Evolutionary conservation across 78 protist genomes (phyloP).

Genomic region (Polysphondylium violaceum): DNA sequence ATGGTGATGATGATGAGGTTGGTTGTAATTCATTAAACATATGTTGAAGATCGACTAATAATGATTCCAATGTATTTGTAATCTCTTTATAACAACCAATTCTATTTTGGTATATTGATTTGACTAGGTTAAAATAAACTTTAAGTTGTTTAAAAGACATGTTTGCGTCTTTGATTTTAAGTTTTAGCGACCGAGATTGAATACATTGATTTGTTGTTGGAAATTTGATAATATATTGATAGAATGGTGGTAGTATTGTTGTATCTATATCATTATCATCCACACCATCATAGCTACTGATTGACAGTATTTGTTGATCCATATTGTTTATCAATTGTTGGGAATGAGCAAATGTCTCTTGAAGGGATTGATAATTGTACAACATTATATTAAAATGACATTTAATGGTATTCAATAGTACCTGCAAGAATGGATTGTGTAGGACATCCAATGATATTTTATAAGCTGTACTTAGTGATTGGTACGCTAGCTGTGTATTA

Average conservation of each 20-base stretch:
- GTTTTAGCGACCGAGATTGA: background rate
- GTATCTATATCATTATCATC: no score
- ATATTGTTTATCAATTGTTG: background rate
- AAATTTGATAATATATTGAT: slow-evolving; percentile 16
- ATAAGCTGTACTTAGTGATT: slow-evolving; percentile 20
- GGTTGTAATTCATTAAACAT: slow-evolving; percentile 13
- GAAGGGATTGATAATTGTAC: slow-evolving; percentile 27
- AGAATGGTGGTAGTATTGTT: slow-evolving; percentile 36
- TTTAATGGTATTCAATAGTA: slow-evolving; percentile 12
- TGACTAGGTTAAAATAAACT: slow-evolving; percentile 36
- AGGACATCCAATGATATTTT: background rate
- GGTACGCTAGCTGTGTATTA: slow-evolving; percentile 1
- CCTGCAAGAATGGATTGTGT: background rate
- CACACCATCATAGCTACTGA: no score
- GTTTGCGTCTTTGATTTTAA: slow-evolving; percentile 4
- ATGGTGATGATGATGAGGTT: background rate
- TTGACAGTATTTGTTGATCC: background rate
- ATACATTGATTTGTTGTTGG: background rate
- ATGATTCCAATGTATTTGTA: background rate
- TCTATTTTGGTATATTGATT: slow-evolving; percentile 21
- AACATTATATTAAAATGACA: slow-evolving; percentile 25
- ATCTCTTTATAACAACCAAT: slow-evolving; percentile 39
- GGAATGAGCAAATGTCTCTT: background rate
- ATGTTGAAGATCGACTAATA: slow-evolving; percentile 10
- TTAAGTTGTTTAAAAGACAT: slow-evolving; percentile 20